Conservation (phyloP, 2,329 filamentous ascomycete species). For the Verruconis gallopava region DNA sequence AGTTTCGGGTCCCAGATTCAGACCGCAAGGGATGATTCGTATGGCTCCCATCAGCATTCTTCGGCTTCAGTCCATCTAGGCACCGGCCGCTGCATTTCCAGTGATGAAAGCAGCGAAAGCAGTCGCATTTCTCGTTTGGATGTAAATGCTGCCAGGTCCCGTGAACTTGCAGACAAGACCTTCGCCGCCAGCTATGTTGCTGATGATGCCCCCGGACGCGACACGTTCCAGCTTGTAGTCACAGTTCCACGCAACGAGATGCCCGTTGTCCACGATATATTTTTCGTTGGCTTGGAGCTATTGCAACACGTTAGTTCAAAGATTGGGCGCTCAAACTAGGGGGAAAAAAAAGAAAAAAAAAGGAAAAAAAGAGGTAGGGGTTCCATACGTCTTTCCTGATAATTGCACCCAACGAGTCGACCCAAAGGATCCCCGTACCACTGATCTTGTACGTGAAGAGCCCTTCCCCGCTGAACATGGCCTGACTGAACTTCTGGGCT, state of each 20-base stretch:
- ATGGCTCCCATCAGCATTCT: no score
- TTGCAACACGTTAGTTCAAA: background rate
- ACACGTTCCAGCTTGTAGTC: constrained; percentile 86
- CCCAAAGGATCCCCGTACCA: constrained; percentile 72
- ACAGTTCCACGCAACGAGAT: constrained; percentile 93
- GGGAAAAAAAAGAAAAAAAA: constrained; percentile 2
- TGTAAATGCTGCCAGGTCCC: constrained; percentile 73
- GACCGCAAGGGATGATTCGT: no score
- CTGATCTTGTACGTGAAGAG: constrained; percentile 79
- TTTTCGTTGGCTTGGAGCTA: constrained; percentile 55
- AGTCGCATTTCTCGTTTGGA: constrained; percentile 80
- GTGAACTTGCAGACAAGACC: constrained; percentile 91
- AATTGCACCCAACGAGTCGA: constrained; percentile 89
- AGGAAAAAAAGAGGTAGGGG: constrained; percentile 3
- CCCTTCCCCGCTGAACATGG: constrained; percentile 87
- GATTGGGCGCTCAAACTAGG: constrained; percentile 17
- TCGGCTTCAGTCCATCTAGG: no score
- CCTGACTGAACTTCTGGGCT: constrained; percentile 73
- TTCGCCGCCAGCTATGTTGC: constrained; percentile 67
- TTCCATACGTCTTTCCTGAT: constrained; percentile 76
- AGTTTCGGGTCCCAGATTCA: no score
- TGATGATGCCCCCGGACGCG: constrained; percentile 84
- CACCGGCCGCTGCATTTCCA: background rate
- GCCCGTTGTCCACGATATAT: constrained; percentile 87
- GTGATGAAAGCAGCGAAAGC: constrained; percentile 34